Evolutionary conservation across 1,139 yeast species (phyloP).

Genomic region (Kurtzmaniella quercitrusa): DNA sequence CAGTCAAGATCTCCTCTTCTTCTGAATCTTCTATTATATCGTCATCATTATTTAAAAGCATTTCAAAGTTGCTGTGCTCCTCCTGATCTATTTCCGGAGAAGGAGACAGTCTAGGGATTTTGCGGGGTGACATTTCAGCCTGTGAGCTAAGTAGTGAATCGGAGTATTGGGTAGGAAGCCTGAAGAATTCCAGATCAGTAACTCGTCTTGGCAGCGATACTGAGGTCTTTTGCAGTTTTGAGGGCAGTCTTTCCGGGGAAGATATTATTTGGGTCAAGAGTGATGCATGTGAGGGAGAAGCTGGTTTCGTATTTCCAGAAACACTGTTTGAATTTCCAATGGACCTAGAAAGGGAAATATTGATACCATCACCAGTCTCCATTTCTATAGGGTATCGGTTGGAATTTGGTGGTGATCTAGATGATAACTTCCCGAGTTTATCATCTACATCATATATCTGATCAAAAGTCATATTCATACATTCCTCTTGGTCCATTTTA

Average conservation of each 20-base stretch:
- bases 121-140: background rate
- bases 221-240: background rate
- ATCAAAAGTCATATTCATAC: too few relatives aligned
- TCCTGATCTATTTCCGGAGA: background rate
- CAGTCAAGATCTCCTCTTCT: background rate
- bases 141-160: constrained; percentile 3
- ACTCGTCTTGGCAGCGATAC: background rate
- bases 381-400: too few relatives aligned
- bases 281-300: background rate
- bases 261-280: background rate
- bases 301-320: background rate
- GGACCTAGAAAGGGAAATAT: background rate
- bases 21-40: background rate
- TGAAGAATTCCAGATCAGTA: constrained; percentile 6
- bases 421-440: too few relatives aligned
- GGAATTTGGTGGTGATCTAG: too few relatives aligned
- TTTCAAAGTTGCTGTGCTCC: background rate
- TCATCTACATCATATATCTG: too few relatives aligned
- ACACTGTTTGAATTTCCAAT: background rate
- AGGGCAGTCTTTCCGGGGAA: background rate
- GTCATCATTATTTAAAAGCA: background rate
- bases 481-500: too few relatives aligned
- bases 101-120: background rate
- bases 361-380: too few relatives aligned
- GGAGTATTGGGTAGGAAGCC: constrained; percentile 8